A percentile compares a stretch with the other conserved stretches of the same genome.
Conservation (phyloP, 2,329 filamentous ascomycete genomes). For the Geosmithia morbida region DNA sequence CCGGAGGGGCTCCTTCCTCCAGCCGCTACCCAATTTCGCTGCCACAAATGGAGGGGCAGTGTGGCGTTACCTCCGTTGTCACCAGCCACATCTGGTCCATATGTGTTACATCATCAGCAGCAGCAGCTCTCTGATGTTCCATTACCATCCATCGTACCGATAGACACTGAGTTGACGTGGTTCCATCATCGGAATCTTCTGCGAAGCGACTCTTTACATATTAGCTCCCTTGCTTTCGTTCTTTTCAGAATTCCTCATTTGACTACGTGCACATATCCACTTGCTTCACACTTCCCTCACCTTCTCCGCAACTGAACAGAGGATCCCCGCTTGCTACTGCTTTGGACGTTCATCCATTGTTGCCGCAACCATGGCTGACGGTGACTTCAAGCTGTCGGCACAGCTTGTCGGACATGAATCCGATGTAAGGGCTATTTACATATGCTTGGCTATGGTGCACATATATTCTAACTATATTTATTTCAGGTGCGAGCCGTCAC, state of each 20-base stretch:
- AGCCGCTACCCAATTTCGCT: neutral
- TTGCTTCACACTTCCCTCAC: neutral
- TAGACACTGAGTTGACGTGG: neutral
- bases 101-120: neutral
- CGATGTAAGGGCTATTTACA: conserved; percentile 49
- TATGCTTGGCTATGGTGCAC: neutral
- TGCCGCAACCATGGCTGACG: conserved; percentile 15
- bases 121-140: neutral
- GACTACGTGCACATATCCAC: neutral
- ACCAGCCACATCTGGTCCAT: neutral
- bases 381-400: conserved; percentile 85
- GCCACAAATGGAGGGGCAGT: neutral
- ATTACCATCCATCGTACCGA: neutral
- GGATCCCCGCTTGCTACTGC: neutral
- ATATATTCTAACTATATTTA: neutral
- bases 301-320: neutral
- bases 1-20: neutral
- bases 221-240: neutral
- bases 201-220: neutral
- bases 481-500: conserved; percentile 69
- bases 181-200: neutral
- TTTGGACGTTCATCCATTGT: neutral
- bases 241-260: neutral
- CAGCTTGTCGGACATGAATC: conserved; percentile 80
- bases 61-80: neutral